Base-by-base conservation (phyloP, 352 stramenopile species). In the Globisporangium paroecandrum region DNA sequence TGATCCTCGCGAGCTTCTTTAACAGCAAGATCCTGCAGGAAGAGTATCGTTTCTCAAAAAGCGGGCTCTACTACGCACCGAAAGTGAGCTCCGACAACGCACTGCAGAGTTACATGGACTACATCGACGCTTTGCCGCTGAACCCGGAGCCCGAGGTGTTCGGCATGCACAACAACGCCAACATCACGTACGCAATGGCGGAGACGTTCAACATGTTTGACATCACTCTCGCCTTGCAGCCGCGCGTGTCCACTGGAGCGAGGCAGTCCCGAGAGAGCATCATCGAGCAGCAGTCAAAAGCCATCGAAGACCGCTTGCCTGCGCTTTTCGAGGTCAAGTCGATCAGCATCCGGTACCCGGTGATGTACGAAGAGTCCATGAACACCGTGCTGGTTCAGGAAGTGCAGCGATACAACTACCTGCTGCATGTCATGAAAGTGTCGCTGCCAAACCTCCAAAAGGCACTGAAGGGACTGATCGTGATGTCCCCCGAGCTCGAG, bases 111-210 rank as follows among this genome's bases (percentile, higher is more conserved):
- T 97, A 96, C 71, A 68, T 98, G 46, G 77, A 82, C 12, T 97
- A 97, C 75, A 98, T 98, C 56, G 87, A 97, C 51, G 69, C 54
- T 1, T 69, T 97, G 61, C 91, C 75, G 57, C 80, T 97, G 20
- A 97, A 96, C 61, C 86, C 89, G 0, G 92, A 98, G 65, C 94
- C 94, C 0, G 93, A 98, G 69, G 87, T 97, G 8, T 98, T 98
- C 76, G 94, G 94, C 32, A 98, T 98, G 93, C 94, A 98, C 72
- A 87, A 97, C 58, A 98, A 98, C 72, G 94, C 94, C 46, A 97
- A 95, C 71, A 98, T 98, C 73, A 97, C 93, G 13, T 98, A 89
- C 71, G 90, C 90, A 7, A 88, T 97, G 65, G 91, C 89, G 5
- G 91, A 98, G 69, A 93, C 88, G 0, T 96, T 92, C 74, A 87